These are phyloP conservation scores for Coniochaeta pulveracea DNA, from an alignment of 2,329 filamentous ascomycete genomes.

Conservation along the genomic window DNA sequence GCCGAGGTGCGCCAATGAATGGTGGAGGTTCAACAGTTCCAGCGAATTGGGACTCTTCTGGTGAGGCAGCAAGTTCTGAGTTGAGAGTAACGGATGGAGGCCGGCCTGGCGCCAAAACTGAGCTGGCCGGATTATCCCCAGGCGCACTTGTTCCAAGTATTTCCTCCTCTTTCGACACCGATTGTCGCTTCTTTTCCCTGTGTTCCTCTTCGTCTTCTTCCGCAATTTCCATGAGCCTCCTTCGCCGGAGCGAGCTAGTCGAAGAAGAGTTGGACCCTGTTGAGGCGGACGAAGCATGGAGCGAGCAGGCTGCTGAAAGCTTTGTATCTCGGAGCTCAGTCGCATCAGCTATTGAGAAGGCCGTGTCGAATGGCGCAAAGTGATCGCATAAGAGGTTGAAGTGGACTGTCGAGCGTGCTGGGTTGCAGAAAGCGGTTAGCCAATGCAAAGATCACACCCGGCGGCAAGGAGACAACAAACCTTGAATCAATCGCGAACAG, in stretches of 20 bases:
- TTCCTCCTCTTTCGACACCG: constrained; percentile 36
- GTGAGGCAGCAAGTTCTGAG: constrained; percentile 36
- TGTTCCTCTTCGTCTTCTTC: constrained; percentile 70
- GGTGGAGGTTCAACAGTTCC: constrained; percentile 37
- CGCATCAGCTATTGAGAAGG: constrained; percentile 63
- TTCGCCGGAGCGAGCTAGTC: constrained; percentile 64
- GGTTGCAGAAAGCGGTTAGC: constrained; percentile 6
- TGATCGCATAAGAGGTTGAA: constrained; percentile 56
- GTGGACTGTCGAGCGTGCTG: constrained; percentile 73
- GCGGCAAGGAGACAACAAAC: constrained; percentile 38
- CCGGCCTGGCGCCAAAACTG: constrained; percentile 18
- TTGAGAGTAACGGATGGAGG: constrained; percentile 35
- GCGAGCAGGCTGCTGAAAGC: constrained; percentile 76
- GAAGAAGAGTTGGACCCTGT: constrained; percentile 80
- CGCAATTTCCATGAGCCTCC: constrained; percentile 81
- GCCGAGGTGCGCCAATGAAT: constrained; percentile 34
- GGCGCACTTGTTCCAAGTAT: constrained; percentile 9
- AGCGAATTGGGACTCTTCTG: constrained; percentile 38
- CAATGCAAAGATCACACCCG: not conserved
- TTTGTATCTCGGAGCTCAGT: constrained; percentile 80
- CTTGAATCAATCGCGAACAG: constrained; percentile 85
- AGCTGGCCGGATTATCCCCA: constrained; percentile 14
- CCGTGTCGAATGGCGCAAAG: constrained; percentile 79
- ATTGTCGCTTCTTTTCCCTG: constrained; percentile 46
- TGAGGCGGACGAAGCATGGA: constrained; percentile 81